Base-by-base conservation (phyloP, 2,329 filamentous ascomycete species). In the Cladobotryum mycophilum region DNA sequence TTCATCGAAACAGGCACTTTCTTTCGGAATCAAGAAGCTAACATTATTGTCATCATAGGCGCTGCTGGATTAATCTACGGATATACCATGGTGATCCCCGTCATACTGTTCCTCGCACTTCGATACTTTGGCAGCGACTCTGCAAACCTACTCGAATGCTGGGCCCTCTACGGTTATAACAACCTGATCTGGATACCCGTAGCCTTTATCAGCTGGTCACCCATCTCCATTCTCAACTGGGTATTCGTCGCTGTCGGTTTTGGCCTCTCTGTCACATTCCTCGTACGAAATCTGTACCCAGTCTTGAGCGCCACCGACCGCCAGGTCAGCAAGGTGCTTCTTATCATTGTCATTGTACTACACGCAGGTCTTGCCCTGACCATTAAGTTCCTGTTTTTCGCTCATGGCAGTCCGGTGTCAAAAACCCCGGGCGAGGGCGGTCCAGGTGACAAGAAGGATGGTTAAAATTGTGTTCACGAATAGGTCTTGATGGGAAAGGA, bases 141-240 rank as follows among this genome's bases (percentile, higher is more conserved):
- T 51, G 91, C 92, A 55, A 95, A 96, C 70, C 74, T 99, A 53
- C 80, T 99, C 58, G 93, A 99, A 74, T 96, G 90, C 75, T 91
- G 89, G 84, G 88, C 90, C 53, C 76, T 99, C 35, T 99, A 97
- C 69, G 93, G 93, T 49, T 99, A 99, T 75, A 82, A 87, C 51
- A 99, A 99, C 72, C 76, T 99, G 62, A 89, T 99, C 64, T 99
- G 93, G 93, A 91, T 99, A 60, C 89, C 87, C 2, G 91, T 99
- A 41, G 91, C 93, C 44, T 72, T 95, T 55, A 88, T 96, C 59
- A 90, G 86, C 66, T 96, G 91, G 88, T 92, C 87, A 56, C 86
- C 87, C 48, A 74, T 96, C 60, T 84, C 82, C 49, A 82, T 89
- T 50, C 80, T 99, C 58, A 99, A 99, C 74, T 97, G 89, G 80